A percentile compares a stretch with the other conserved stretches of the same genome.
Evolutionary conservation across 1,139 yeast genomes (phyloP).

Genomic region (Pichia norvegensis): DNA sequence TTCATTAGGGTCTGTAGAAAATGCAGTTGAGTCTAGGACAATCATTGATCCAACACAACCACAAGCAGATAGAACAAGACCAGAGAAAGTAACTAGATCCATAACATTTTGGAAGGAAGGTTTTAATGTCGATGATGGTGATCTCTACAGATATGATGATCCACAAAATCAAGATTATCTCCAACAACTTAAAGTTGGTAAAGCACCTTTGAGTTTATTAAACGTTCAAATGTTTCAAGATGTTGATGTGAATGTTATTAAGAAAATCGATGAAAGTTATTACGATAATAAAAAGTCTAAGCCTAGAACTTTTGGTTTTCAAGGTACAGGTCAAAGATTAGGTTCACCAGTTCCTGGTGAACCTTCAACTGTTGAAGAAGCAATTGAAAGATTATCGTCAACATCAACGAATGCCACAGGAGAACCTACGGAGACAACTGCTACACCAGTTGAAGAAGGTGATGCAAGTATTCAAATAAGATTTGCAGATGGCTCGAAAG

Average conservation of each 20-base stretch:
- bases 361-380: conserved; percentile 20
- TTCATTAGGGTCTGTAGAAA: conserved; percentile 58
- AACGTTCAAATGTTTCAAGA: conserved; percentile 87
- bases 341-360: conserved; percentile 89
- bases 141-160: conserved; percentile 79
- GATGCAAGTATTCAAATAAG: conserved; percentile 78
- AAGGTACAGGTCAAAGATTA: conserved; percentile 77
- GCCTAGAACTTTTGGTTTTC: conserved; percentile 52
- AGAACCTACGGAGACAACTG: conserved; percentile 13
- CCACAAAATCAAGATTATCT: conserved; percentile 73
- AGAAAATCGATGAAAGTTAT: conserved; percentile 76
- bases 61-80: conserved; percentile 28
- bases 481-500: conserved; percentile 72
- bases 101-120: conserved; percentile 97
- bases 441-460: conserved; percentile 32
- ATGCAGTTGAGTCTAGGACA: conserved; percentile 37
- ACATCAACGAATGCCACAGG: not conserved
- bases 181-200: conserved; percentile 75
- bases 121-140: conserved; percentile 89
- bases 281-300: conserved; percentile 56
- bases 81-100: conserved; percentile 55
- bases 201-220: conserved; percentile 83
- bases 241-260: conserved; percentile 86
- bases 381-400: conserved; percentile 9
- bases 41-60: conserved; percentile 20